Base-by-base conservation (phyloP, 106 monocot genomes). In the Alisma plantagoaquatica region DNA sequence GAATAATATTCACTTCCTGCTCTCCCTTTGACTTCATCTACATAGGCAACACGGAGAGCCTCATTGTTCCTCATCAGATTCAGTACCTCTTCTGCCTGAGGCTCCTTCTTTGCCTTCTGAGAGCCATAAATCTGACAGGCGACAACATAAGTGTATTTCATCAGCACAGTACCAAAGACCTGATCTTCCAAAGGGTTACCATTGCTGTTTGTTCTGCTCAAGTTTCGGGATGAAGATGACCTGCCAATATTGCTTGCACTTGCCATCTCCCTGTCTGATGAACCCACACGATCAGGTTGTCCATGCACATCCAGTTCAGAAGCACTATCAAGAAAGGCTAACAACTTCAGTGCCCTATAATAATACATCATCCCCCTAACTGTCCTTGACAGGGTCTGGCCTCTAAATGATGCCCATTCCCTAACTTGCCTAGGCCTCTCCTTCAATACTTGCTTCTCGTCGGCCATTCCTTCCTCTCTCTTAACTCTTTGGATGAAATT, bases 311-410 rank as follows among this genome's bases (percentile, higher is more conserved):
- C 91, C 45, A 75, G 45, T 61, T 91, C 91, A 26, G 84, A 72
- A 29, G 84, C 84, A 45, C 80, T 76, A 56, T 91, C 91, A 51
- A 91, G 84, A 75, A 84, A 91, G 3, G 91, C 60, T 9, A 84
- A 76, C 84, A 91, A 80, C 69, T 91, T 77, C 31, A 91, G 74
- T 41, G 91, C 91, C 72, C 81, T 80, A 53, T 84, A 84, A 54
- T 91, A 91, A 57, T 91, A 91, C 91, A 91, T 91, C 91, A 91
- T 91, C 24, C 91, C 91, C 33, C 91, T 70, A 4, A 91, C 84
- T 6, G 91, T 91, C 17, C 91, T 69, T 19, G 71, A 52, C 31
- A 91, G 68, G 4, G 91, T 91, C 68, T 91, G 91, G 9, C 91
- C 91, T 56, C 91, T 60, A 48, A 77, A 69, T 23, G 91, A 91